Percentiles rank a stretch among this genome's conserved stretches.
Evolutionary conservation across 2,329 filamentous ascomycete species (phyloP).

Genomic region (Phyllachora maydis): DNA sequence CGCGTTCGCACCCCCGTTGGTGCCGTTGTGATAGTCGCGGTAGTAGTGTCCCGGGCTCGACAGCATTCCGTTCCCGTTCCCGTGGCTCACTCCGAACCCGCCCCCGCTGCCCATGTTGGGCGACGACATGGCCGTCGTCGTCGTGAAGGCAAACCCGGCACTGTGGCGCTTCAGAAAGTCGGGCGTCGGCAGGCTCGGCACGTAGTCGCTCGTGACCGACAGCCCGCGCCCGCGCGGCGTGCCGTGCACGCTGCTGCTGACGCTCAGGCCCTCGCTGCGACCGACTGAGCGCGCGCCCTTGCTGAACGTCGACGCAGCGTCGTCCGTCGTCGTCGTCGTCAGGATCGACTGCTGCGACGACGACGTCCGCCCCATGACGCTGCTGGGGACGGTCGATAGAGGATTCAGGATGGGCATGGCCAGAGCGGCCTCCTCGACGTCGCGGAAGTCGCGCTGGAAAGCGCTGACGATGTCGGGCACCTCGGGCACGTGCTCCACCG

Average conservation of each 20-base stretch:
- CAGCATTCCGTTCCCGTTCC: no score
- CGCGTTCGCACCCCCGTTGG: no score
- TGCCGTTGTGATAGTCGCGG: conserved; percentile 27
- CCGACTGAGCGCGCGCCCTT: no score
- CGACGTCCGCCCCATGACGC: conserved; percentile 30
- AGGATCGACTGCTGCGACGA: conserved; percentile 36
- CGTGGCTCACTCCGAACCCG: no score
- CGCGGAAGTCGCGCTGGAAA: conserved; percentile 62
- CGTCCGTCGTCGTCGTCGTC: conserved; percentile 35
- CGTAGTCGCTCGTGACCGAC: conserved; percentile 41
- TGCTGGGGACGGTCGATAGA: no score
- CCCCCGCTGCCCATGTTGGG: no score
- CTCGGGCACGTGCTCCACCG: conserved; percentile 40
- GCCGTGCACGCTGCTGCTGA: conserved; percentile 22
- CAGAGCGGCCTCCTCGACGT: conserved; percentile 50
- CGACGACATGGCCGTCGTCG: no score
- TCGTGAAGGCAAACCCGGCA: conserved; percentile 42
- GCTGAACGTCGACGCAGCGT: conserved; percentile 21
- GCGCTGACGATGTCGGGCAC: conserved; percentile 53
- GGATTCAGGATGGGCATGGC: conserved; percentile 65
- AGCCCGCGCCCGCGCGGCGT: conserved; percentile 32
- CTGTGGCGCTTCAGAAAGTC: conserved; percentile 47
- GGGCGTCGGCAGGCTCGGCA: conserved; percentile 40
- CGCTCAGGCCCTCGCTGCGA: no score
- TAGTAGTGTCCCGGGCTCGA: conserved; percentile 34